Evolutionary conservation across 805 yeast genomes (phyloP), one percentile per base, ranked within the genome.

Genomic region (Kockiozyma suomiensis): DNA sequence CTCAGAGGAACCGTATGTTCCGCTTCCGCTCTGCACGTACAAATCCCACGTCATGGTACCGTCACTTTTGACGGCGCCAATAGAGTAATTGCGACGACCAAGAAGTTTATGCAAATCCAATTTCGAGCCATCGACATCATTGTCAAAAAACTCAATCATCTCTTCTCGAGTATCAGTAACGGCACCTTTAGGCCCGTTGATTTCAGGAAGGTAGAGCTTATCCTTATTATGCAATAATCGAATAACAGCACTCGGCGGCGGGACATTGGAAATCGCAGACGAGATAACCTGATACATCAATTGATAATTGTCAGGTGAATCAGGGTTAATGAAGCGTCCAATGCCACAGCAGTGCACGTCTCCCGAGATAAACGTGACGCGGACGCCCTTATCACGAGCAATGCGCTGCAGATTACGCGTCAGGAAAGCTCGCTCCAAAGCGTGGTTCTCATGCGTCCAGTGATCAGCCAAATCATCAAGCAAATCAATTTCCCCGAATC

Each of bases 391-490:
- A 32, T 74, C 68, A 33, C 87, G 80, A 2, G 93, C 90, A 68
- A 91, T 84, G 46, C 81, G 81, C 63, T 85, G 84, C 48, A 93
- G 76, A 62, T 77, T 77, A 41, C 78, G 79, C 63, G 92, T 75
- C 41, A 93, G 78, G 66, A 72, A 70, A 73, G 93, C 93, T 62
- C 99, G 82, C 75, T 93, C 99, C 50, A 74, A 74, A 72, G 93
- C 94, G 75, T 93, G 99, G 72, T 86, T 82, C 60, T 80, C 80
- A 2, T 97, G 86, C 73, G 97, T 91, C 99, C 99, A 93, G 75
- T 93, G 98, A 72, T 93, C 99, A 70, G 91, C 86, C 73, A 94
- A 79, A 72, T 93, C 98, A 71, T 94, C 98, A 66, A 94, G 79
- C 15, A 93, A 83, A 74, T 93, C 98, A 4, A 93, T 85, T 42